A percentile compares a stretch with the other conserved stretches of the same genome.
These are phyloP conservation scores for Candida multigemmis DNA, from an alignment of 805 yeast genomes.

Conservation along the genomic window DNA sequence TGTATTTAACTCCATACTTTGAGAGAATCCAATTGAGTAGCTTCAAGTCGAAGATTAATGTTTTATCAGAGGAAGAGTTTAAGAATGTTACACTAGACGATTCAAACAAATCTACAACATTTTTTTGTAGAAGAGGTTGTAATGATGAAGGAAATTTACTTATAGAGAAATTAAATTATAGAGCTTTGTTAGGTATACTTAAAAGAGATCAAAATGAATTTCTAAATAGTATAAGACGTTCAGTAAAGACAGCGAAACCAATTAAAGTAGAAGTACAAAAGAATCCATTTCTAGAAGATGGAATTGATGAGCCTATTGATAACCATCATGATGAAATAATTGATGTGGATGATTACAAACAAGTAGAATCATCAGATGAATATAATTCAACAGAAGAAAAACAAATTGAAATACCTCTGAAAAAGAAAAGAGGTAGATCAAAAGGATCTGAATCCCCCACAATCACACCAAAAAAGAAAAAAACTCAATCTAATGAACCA, in stretches of 20 bases:
- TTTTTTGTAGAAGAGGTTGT: slow-evolving; percentile 33
- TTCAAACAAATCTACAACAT: slow-evolving; percentile 19
- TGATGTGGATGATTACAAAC: no score
- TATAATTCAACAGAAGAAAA: slow-evolving; percentile 3
- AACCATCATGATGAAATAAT: no score
- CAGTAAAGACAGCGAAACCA: no score
- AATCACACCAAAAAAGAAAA: slow-evolving; percentile 5
- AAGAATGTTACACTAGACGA: slow-evolving; percentile 21
- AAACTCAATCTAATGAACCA: slow-evolving; percentile 2
- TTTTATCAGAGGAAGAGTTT: slow-evolving; percentile 30
- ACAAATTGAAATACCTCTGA: slow-evolving; percentile 3
- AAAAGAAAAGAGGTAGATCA: no score
- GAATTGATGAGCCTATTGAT: no score
- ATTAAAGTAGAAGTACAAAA: no score
- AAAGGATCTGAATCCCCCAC: slow-evolving; percentile 4
- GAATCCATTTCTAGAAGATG: no score
- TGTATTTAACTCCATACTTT: slow-evolving; percentile 45
- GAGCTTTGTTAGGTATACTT: slow-evolving; percentile 15
- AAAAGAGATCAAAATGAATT: slow-evolving; percentile 17
- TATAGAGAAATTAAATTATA: slow-evolving; percentile 31
- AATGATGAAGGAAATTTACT: slow-evolving; percentile 24
- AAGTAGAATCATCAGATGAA: no score
- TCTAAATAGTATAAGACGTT: slow-evolving; percentile 14
- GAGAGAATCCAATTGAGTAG: slow-evolving; percentile 34
- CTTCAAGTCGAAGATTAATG: slow-evolving; percentile 35